A percentile compares a stretch with the other conserved stretches of the same genome.
phyloP scores from a whole-genome alignment of 116 monocot species.

The Iris pallida region DNA sequence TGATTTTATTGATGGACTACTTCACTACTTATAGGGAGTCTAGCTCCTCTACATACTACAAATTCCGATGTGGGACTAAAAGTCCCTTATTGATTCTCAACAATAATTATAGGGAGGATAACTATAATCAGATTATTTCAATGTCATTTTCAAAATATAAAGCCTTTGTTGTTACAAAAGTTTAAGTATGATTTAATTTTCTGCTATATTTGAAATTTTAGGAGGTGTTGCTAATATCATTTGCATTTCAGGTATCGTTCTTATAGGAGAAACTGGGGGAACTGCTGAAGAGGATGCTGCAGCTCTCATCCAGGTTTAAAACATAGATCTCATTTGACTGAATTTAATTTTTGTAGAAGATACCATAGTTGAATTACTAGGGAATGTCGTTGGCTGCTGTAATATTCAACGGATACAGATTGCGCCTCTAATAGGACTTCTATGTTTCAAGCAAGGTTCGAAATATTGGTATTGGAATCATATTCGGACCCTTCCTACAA shows the following conservation, averaged over 20 bases:
- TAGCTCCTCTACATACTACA: no score
- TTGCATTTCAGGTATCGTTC: slow-evolving; percentile 63
- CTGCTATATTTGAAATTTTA: background rate
- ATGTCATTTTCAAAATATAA: background rate
- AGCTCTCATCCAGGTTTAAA: slow-evolving; percentile 67
- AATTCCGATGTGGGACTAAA: no score
- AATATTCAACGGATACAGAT: no score
- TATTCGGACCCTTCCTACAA: no score
- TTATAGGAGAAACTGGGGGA: slow-evolving; percentile 98
- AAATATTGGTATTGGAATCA: no score
- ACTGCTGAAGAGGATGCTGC: slow-evolving; percentile 99
- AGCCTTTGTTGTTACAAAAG: background rate
- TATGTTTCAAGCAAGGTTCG: no score
- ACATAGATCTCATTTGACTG: background rate
- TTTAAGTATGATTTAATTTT: background rate
- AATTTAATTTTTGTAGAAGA: background rate
- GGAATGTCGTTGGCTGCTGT: no score
- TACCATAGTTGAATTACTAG: no score
- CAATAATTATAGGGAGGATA: background rate
- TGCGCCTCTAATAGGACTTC: no score
- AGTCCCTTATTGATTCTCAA: no score
- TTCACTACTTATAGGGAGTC: no score
- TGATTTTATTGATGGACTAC: no score
- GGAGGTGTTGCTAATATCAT: background rate
- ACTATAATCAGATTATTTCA: background rate